These are phyloP conservation scores for Groenewaldozyma auringiensis DNA, from an alignment of 1,139 yeast genomes.

Conservation along the genomic window DNA sequence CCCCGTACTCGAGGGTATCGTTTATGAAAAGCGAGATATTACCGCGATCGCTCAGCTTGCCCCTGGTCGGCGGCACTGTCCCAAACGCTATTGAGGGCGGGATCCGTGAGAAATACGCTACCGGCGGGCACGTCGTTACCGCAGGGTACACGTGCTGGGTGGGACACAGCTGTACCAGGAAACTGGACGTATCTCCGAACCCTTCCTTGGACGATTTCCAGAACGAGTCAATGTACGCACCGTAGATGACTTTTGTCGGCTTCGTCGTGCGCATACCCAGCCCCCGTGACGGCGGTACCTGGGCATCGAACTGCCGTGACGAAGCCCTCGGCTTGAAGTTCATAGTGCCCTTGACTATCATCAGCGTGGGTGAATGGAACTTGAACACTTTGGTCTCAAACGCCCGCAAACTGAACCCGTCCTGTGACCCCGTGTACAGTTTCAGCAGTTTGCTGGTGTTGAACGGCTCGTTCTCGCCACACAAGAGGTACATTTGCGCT, in stretches of 20 bases:
- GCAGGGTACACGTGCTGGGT: conserved; percentile 49
- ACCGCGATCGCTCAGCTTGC: conserved; percentile 15
- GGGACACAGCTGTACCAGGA: conserved; percentile 61
- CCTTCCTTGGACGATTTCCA: conserved; percentile 74
- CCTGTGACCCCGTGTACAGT: conserved; percentile 62
- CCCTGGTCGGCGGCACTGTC: conserved; percentile 31
- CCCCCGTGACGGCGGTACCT: conserved; percentile 20
- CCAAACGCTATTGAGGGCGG: conserved; percentile 70
- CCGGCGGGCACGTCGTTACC: conserved; percentile 23
- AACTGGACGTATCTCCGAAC: conserved; percentile 49
- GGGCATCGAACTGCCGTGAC: conserved; percentile 20
- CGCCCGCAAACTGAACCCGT: conserved; percentile 83
- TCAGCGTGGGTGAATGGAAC: conserved; percentile 81
- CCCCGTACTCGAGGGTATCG: conserved; percentile 68
- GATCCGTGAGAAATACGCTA: conserved; percentile 25
- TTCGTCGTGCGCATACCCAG: conserved; percentile 12
- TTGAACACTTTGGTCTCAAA: conserved; percentile 77
- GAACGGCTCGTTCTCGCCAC: background rate
- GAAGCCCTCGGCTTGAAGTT: conserved; percentile 13
- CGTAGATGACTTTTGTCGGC: conserved; percentile 44
- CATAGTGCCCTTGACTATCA: conserved; percentile 53
- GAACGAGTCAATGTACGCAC: conserved; percentile 55
- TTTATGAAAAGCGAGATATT: conserved; percentile 76
- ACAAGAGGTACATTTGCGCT: background rate
- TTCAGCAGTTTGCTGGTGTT: background rate